Conservation (phyloP, 768 basidiomycete species). For the Lentinula detonsa region DNA sequence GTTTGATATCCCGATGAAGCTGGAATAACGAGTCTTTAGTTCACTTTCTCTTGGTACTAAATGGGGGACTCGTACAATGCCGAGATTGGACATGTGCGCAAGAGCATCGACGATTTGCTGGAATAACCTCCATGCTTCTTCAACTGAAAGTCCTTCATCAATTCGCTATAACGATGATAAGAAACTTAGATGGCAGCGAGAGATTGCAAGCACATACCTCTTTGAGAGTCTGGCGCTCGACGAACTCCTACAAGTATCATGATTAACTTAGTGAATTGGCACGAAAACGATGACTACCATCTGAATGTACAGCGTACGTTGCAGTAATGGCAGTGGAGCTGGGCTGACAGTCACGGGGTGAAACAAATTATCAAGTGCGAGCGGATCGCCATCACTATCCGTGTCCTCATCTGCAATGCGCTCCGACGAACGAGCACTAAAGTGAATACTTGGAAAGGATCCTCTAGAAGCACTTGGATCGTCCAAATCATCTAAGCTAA, state of each 20-base stretch:
- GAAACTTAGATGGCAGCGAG: background rate
- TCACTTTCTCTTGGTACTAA: background rate
- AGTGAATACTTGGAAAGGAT: slow-evolving; percentile 84
- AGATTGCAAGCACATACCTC: slow-evolving; percentile 43
- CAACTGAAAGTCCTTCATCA: slow-evolving; percentile 74
- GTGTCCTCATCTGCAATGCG: slow-evolving; percentile 33
- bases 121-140: slow-evolving; percentile 87
- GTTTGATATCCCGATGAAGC: slow-evolving; percentile 86
- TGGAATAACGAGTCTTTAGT: slow-evolving; percentile 12
- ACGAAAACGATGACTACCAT: slow-evolving; percentile 52
- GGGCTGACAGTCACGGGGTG: background rate
- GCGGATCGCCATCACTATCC: slow-evolving; percentile 31
- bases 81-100: slow-evolving; percentile 80
- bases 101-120: slow-evolving; percentile 87
- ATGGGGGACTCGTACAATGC: slow-evolving; percentile 49
- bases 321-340: slow-evolving; percentile 22
- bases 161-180: slow-evolving; percentile 42
- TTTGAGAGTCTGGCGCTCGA: slow-evolving; percentile 83
- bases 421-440: slow-evolving; percentile 41
- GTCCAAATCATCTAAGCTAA: slow-evolving; percentile 59
- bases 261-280: background rate
- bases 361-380: background rate
- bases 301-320: slow-evolving; percentile 83
- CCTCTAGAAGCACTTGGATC: slow-evolving; percentile 39
- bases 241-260: slow-evolving; percentile 60